Evolutionary conservation across 2,329 filamentous ascomycete genomes (phyloP), one percentile per base, ranked within the genome.

Genomic region (Fusarium abutilonis): DNA sequence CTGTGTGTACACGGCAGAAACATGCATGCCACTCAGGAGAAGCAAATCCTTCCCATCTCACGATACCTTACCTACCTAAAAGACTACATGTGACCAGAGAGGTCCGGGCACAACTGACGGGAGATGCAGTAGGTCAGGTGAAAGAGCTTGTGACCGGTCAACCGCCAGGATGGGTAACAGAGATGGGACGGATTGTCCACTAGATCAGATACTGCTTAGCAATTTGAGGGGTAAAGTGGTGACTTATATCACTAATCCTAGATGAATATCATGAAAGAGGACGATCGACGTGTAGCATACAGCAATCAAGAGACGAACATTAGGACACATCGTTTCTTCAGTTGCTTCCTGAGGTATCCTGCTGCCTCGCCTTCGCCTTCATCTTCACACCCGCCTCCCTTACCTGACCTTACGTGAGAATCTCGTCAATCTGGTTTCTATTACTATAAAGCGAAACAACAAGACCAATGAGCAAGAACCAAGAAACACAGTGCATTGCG

Each of bases 321-420:
- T 10, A 31, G 14, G 31, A 34, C 14, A 34, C 13, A n/a, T 34
- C 13, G 31, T 34, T 34, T n/a, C 39, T 9, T n/a, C n/a, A 43
- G 23, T 26, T 45, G 28, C 43, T 38, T 46, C 52, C 50, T 54
- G 41, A 44, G 54, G 43, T 29, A 56, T 38, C 39, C 11, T 45
- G 23, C 23, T 26, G 23, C 19, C 14, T 23, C 10, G 7, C 35
- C 10, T 57, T 52, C 10, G 4, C 36, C 32, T 56, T 39, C 21
- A 29, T 39, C 41, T 43, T 60, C 58, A 50, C 63, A 60, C 58
- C 49, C 64, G 63, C 52, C 42, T 55, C 36, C 40, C 55, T 42
- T 48, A 19, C 47, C 29, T 39, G 19, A 32, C 46, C 60, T 69
- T 57, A 63, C 66, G 57, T 68, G 63, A 69, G 66, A 69, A 49